Evolutionary conservation across 2,329 filamentous ascomycete genomes (phyloP), one percentile per base, ranked within the genome.

Genomic region (Beauveria caledonica): DNA sequence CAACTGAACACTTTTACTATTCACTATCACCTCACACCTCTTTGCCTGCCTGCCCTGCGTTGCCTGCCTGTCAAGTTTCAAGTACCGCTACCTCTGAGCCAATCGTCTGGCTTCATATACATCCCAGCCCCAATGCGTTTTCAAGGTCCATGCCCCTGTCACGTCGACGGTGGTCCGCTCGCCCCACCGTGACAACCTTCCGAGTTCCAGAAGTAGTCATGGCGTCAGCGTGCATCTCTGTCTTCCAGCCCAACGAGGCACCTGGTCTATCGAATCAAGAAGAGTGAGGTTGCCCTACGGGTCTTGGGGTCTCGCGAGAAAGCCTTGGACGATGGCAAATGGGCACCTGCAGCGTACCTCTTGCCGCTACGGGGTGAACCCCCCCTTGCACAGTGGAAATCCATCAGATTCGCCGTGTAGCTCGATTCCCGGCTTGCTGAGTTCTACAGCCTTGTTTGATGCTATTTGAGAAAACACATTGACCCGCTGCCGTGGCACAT

Each of bases 141-240:
- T 5, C 44, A 1, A 42, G 27, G 33, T 25, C 33, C 36, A 53
- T 33, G 27, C 50, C 50, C 11, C 33, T 50, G 33, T 48, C 40
- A 54, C 21, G 58, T 54, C 50, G 44, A 54, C 33, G 49, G 58
- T 49, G 49, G 42, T 46, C 40, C 25, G 40, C 25, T 53, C 25
- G 42, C 58, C 58, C 48, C 42, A 42, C 58, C 27, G 15, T 54
- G 40, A 36, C 33, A 36, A 19, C 9, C 19, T 45, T 27, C 50
- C 33, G 7, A 19, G 25, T 23, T 44, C 57, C 19, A 42, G 19
- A 23, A 46, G 27, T 64, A 56, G 62, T 50, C 55, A 69, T 70
- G 68, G 65, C 67, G 68, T 70, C 68, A 70, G 61, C 51, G 36
- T 52, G 40, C 62, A 57, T 60, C 62, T 45, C 33, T 50, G 8